Evolutionary conservation across 2,329 filamentous ascomycete genomes (phyloP).

Genomic region (Exophiala sideris): DNA sequence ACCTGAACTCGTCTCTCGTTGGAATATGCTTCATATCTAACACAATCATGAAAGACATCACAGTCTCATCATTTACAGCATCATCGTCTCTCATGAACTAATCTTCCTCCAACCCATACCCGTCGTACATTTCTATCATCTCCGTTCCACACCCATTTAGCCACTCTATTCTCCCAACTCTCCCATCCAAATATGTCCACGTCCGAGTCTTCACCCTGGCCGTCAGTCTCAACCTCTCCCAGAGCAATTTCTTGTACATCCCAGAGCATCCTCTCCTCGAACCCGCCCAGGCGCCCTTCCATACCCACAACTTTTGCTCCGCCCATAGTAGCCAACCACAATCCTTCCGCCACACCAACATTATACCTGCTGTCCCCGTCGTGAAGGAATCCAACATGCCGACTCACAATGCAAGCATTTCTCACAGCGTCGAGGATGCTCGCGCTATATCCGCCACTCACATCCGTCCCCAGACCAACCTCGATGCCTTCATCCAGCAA

Average conservation of each 20-base stretch:
- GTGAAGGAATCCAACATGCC: conserved; percentile 60
- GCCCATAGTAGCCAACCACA: conserved; percentile 84
- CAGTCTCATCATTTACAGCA: no score
- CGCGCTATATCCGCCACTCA: conserved; percentile 81
- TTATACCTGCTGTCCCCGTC: conserved; percentile 29
- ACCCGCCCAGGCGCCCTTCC: conserved; percentile 67
- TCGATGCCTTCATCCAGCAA: conserved; percentile 71
- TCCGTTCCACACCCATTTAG: conserved; percentile 93
- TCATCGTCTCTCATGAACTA: conserved; percentile 63
- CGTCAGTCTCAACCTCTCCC: conserved; percentile 27
- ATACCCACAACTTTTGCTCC: conserved; percentile 80
- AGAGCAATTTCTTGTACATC: conserved; percentile 75
- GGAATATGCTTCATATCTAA: no score
- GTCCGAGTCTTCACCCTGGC: conserved; percentile 50
- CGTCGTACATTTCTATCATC: conserved; percentile 85
- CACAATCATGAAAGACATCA: no score
- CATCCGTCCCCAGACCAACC: conserved; percentile 85
- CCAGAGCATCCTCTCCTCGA: conserved; percentile 83
- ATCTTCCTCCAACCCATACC: conserved; percentile 82
- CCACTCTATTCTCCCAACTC: conserved; percentile 76
- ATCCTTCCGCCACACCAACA: conserved; percentile 69
- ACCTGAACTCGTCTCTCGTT: no score
- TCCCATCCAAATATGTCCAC: conserved; percentile 93
- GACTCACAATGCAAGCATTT: conserved; percentile 73
- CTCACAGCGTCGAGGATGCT: conserved; percentile 79